A percentile compares a stretch with the other conserved stretches of the same genome.
phyloP scores from a whole-genome alignment of 2,329 filamentous ascomycete species.

The Davidsoniella neocaledoniae region DNA sequence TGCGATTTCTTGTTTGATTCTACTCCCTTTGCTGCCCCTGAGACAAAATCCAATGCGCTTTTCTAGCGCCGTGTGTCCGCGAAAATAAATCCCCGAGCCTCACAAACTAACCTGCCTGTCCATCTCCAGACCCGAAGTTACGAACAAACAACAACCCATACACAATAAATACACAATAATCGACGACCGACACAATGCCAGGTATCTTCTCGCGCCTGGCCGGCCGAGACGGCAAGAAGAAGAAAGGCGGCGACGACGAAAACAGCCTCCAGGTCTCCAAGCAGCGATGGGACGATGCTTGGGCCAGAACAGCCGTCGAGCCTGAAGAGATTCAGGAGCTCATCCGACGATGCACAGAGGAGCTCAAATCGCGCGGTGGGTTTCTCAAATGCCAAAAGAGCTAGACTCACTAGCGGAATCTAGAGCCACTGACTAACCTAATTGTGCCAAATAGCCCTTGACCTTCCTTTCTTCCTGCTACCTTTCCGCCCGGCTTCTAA shows the following conservation, averaged over 20 bases:
- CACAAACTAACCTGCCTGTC: background rate
- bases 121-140: too few relatives aligned
- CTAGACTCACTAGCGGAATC: background rate
- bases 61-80: too few relatives aligned
- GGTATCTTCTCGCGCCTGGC: constrained; percentile 50
- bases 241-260: constrained; percentile 38
- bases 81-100: too few relatives aligned
- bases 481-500: constrained; percentile 91
- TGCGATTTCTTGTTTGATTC: background rate
- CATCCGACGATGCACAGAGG: constrained; percentile 66
- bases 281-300: constrained; percentile 76
- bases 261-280: constrained; percentile 39
- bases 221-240: constrained; percentile 60
- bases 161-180: background rate
- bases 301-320: constrained; percentile 63
- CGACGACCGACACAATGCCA: constrained; percentile 28
- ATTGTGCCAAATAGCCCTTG: constrained; percentile 43
- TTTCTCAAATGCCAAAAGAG: constrained; percentile 12
- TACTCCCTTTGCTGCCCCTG: constrained; percentile 3
- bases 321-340: constrained; percentile 86
- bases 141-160: background rate
- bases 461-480: constrained; percentile 81
- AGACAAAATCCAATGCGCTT: background rate
- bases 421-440: background rate
- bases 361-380: constrained; percentile 89